These are phyloP conservation scores for Termitomyces bulborhizus DNA, from an alignment of 768 basidiomycete genomes.

Conservation along the genomic window DNA sequence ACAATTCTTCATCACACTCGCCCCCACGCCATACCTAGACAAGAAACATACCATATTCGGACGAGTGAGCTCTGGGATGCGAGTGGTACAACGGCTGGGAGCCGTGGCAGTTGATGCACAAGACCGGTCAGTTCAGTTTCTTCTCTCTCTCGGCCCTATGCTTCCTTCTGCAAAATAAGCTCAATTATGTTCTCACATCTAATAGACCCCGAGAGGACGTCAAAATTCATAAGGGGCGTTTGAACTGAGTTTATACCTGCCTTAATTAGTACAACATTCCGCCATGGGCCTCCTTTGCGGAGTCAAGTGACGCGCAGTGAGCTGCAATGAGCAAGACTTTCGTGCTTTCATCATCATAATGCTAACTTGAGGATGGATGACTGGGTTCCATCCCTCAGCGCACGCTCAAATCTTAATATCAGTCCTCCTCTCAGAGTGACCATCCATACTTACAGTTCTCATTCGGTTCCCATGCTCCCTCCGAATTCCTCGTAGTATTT, in stretches of 20 bases:
- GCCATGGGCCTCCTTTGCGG: not conserved
- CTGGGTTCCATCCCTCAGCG: not conserved
- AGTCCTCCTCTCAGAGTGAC: not conserved
- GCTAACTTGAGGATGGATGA: not conserved
- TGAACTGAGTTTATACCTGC: slow-evolving; percentile 20
- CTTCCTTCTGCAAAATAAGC: not conserved
- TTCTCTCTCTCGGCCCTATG: no score
- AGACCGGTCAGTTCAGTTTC: slow-evolving; percentile 57
- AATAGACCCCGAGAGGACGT: slow-evolving; percentile 69
- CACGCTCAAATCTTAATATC: not conserved
- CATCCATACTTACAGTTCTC: not conserved
- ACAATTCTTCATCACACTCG: slow-evolving; percentile 89
- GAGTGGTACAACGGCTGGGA: slow-evolving; percentile 86
- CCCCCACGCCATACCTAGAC: slow-evolving; percentile 79
- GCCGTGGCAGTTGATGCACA: slow-evolving; percentile 87
- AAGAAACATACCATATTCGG: slow-evolving; percentile 89
- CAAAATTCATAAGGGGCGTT: slow-evolving; percentile 77
- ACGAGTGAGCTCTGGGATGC: slow-evolving; percentile 85
- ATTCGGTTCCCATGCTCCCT: not conserved
- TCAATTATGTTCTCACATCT: not conserved
- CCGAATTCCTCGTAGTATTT: not conserved
- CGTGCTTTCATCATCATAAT: not conserved
- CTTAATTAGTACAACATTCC: not conserved
- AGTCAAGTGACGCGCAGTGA: slow-evolving; percentile 1
- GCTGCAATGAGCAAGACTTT: not conserved